Base-by-base conservation (phyloP, 495 filamentous ascomycete species). In the Neurospora sp. region DNA sequence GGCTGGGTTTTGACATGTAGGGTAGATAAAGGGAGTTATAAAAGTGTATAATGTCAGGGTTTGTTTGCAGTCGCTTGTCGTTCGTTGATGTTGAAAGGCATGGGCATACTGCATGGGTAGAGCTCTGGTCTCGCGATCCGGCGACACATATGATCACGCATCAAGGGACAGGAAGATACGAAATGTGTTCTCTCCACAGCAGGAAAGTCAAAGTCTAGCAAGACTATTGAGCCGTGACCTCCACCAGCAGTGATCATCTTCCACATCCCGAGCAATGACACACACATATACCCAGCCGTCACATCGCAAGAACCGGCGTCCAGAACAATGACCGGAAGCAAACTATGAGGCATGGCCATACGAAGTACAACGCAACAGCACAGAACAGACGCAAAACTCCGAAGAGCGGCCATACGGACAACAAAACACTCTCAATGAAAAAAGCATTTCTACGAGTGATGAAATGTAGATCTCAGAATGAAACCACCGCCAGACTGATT, bases 401-500 rank as follows among this genome's bases (percentile, higher is more conserved):
- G 21, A 54, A 54, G 9, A 54, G 24, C 45, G 45, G n/a, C 21
- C 45, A 54, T 54, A 45, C 19, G 43, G 9, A 21, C 7, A 17
- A 42, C 1, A 24, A 54, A n/a, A 9, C 42, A 43, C 21, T 4
- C 45, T 17, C n/a, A 4, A 4, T n/a, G n/a, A 7, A 10, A 21
- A 48, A 3, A 48, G 40, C n/a, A 48, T 24, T 24, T 31, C 24
- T 62, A 62, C 24, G 21, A 9, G 24, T 21, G 43, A 36, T 10
- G 21, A 74, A 79, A 84, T 88, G 84, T 88, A 86, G 86, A 87
- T 88, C 86, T 84, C 84, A 84, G 83, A 84, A 77, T 87, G 86
- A 88, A 88, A 88, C 86, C 81, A 81, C 75, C 79, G 81, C 81
- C 84, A 86, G 84, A 87, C 81, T 74, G 85, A 83, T 77, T 77